Base-by-base conservation (phyloP, 2,329 filamentous ascomycete species). In the Xylaria sp. region DNA sequence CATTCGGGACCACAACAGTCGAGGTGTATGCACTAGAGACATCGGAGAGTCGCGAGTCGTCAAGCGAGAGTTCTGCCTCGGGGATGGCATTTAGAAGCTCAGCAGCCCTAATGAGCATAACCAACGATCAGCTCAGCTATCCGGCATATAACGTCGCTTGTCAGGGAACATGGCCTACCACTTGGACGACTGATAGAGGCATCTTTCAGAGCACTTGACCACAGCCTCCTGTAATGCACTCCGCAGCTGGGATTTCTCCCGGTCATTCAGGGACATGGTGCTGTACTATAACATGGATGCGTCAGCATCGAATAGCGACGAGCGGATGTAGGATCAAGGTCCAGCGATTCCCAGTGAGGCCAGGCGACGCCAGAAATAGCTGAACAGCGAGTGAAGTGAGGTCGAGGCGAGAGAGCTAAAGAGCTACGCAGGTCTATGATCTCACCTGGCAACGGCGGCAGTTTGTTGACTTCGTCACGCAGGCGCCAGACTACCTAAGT, bases 181-280 rank as follows among this genome's bases (percentile, higher is more conserved):
- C 87, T 98, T 98, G 28, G 95, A 90, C 6, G 94, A 95, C 72
- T 97, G 94, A 74, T 97, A 98, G 12, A 99, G 85, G 76, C 95
- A 97, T 76, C 95, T 84, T 75, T 99, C 95, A 1, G 93, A 96
- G 79, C 94, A 98, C 74, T 93, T 93, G 23, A 95, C 84, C 2
- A 95, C 89, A 31, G 94, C 92, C 72, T 93, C 90, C 75, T 96
- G 92, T 45, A 97, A 83, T 35, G 92, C 87, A 38, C 84, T 84
- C 72, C 90, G 87, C 64, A 96, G 82, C 73, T 92, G 89, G 53
- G 81, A 78, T 46, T 83, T 80, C 64, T 88, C 86, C 65, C 83
- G 79, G 57, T 83, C 78, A 61, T 80, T 86, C 63, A 89, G 79
- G 61, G 79, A 77, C 85, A 87, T 87, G 42, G 63, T 68, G 63